phyloP scores from a whole-genome alignment of 495 filamentous ascomycete species.

The Aspergillus carlsbadensis region DNA sequence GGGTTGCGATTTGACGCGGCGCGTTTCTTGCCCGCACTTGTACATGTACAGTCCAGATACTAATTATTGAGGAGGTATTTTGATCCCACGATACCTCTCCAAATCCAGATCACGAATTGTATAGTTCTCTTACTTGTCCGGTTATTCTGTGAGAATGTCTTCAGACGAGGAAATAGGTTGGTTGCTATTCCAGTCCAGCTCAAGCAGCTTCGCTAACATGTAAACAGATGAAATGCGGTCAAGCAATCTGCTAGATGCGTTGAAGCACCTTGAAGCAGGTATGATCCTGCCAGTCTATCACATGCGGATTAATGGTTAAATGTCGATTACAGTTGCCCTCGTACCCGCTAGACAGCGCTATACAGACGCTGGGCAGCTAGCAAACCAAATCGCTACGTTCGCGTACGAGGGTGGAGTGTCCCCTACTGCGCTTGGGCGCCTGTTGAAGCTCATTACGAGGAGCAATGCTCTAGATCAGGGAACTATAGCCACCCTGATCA shows the following conservation, averaged over 20 bases:
- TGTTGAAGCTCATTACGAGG: conserved; percentile 66
- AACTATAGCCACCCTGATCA: conserved; percentile 63
- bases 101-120: too few relatives aligned
- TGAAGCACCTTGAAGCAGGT: conserved; percentile 47
- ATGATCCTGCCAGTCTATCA: conserved; percentile 3
- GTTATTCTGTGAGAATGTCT: too few relatives aligned
- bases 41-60: background rate
- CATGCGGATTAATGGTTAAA: background rate
- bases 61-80: background rate
- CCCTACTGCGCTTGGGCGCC: conserved; percentile 52
- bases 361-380: conserved; percentile 40
- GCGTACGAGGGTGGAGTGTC: conserved; percentile 69
- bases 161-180: conserved; percentile 21
- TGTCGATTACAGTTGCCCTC: conserved; percentile 32
- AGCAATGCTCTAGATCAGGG: conserved; percentile 74
- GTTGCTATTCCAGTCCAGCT: background rate
- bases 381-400: conserved; percentile 41
- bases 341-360: conserved; percentile 43
- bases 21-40: background rate
- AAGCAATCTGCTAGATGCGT: conserved; percentile 34
- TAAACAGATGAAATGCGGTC: conserved; percentile 19
- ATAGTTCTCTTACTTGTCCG: too few relatives aligned
- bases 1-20: background rate
- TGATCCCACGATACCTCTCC: background rate
- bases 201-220: conserved; percentile 6